Percentiles rank a stretch among this genome's conserved stretches.
These are phyloP conservation scores for Paragyromitra xinjiangensis DNA, from an alignment of 495 filamentous ascomycete species.

Conservation along the genomic window DNA sequence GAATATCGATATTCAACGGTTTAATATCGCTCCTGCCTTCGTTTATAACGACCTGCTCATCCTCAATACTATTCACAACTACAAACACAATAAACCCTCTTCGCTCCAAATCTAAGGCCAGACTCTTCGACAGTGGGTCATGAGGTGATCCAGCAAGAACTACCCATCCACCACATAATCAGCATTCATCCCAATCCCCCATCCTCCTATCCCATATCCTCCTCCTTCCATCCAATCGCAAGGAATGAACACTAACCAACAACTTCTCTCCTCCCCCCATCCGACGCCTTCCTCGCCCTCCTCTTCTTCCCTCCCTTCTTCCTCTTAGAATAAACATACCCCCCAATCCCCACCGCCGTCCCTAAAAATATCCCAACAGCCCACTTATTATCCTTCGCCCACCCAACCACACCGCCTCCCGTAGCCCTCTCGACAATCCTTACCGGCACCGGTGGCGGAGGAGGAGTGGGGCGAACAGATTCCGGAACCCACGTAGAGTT, in stretches of 20 bases:
- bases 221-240: conserved; percentile 2
- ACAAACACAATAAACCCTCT: conserved; percentile 94
- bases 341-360: conserved; percentile 30
- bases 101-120: conserved; percentile 85
- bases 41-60: conserved; percentile 79
- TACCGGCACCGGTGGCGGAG: conserved; percentile 62
- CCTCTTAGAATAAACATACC: conserved; percentile 42
- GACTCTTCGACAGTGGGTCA: conserved; percentile 79
- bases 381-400: conserved; percentile 70
- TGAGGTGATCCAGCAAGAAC: conserved; percentile 81
- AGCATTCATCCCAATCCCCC: conserved; percentile 2
- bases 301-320: conserved; percentile 62
- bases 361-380: conserved; percentile 40
- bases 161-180: conserved; percentile 26
- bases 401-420: conserved; percentile 72
- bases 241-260: conserved; percentile 61
- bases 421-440: conserved; percentile 67
- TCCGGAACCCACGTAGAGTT: conserved; percentile 75
- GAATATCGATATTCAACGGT: conserved; percentile 82
- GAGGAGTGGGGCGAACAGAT: conserved; percentile 67
- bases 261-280: conserved; percentile 88
- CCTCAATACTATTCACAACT: conserved; percentile 78
- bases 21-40: conserved; percentile 78
- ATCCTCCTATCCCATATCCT: background rate
- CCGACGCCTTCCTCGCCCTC: conserved; percentile 76